A percentile compares a stretch with the other conserved stretches of the same genome.
Conservation (phyloP, 805 yeast genomes). For the Saccharomycopsis sp. region DNA sequence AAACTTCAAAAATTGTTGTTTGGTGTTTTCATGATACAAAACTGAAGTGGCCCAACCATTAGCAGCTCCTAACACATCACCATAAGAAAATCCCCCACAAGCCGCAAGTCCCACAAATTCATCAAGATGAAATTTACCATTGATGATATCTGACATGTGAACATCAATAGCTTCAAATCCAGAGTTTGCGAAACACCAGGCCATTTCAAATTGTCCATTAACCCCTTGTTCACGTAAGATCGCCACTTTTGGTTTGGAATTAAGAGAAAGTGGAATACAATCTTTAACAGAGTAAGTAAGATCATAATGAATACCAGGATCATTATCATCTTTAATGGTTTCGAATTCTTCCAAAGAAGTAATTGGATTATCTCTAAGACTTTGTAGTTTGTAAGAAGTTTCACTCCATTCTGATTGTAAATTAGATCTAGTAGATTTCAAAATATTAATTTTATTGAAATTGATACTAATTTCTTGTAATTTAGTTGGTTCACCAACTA, state of each 20-base stretch:
- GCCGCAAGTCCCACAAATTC: slow-evolving; percentile 92
- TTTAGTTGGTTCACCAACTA: slow-evolving; percentile 56
- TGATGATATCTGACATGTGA: slow-evolving; percentile 87
- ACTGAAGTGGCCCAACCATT: slow-evolving; percentile 99
- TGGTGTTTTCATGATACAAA: slow-evolving; percentile 66
- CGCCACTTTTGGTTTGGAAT: slow-evolving; percentile 75
- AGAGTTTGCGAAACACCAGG: slow-evolving; percentile 90
- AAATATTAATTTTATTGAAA: slow-evolving; percentile 36
- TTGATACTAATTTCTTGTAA: slow-evolving; percentile 39
- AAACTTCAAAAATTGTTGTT: slow-evolving; percentile 66
- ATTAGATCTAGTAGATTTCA: slow-evolving; percentile 45
- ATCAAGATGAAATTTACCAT: slow-evolving; percentile 60
- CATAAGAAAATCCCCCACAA: slow-evolving; percentile 98
- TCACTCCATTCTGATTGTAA: slow-evolving; percentile 79
- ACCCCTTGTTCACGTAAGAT: slow-evolving; percentile 98
- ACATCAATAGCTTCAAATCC: slow-evolving; percentile 93
- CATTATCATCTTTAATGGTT: slow-evolving; percentile 62
- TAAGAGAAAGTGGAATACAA: slow-evolving; percentile 31
- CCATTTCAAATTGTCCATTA: slow-evolving; percentile 97
- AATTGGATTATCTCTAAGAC: slow-evolving; percentile 87
- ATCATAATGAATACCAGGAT: slow-evolving; percentile 83
- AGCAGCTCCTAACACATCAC: slow-evolving; percentile 98
- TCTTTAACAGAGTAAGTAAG: slow-evolving; percentile 58
- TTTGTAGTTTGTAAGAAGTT: slow-evolving; percentile 85
- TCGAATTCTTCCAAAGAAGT: slow-evolving; percentile 80